phyloP scores from a whole-genome alignment of 202 grass and related monocot species.

The Elaeis oleifera region DNA sequence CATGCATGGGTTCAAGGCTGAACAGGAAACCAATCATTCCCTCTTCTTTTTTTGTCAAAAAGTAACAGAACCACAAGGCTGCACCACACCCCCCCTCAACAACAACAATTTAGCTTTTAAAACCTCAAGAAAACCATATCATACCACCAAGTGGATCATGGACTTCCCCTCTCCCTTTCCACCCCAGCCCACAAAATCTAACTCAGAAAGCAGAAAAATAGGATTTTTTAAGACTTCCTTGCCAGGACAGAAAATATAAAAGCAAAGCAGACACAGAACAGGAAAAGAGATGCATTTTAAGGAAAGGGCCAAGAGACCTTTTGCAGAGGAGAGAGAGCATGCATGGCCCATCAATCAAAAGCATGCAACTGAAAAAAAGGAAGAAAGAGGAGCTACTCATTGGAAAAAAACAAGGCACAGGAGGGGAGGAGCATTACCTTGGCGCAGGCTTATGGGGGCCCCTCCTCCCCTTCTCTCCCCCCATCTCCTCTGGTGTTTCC shows the following conservation, averaged over 20 bases:
- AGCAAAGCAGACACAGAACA: too few species aligned
- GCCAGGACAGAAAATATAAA: too few species aligned
- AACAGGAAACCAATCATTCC: constrained; percentile 32
- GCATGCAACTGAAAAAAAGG: constrained; percentile 3
- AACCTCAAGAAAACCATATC: too few species aligned
- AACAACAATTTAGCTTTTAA: too few species aligned
- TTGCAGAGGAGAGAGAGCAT: background rate
- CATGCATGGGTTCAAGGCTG: background rate
- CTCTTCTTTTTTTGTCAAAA: background rate
- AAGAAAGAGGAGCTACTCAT: too few species aligned
- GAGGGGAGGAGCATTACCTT: constrained; percentile 5
- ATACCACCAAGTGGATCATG: too few species aligned
- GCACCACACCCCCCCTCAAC: too few species aligned
- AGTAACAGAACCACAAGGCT: background rate
- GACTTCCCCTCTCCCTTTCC: too few species aligned
- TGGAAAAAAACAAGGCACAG: constrained; percentile 3
- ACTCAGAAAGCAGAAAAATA: background rate
- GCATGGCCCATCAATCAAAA: constrained; percentile 13
- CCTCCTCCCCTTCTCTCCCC: background rate
- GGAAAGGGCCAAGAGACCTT: constrained; percentile 4
- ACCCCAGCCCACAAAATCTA: too few species aligned
- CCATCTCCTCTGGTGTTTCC: background rate
- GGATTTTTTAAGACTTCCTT: too few species aligned
- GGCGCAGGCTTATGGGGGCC: constrained; percentile 25
- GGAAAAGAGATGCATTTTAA: background rate